phyloP scores from a whole-genome alignment of 306 rosid species.

The Fagus crenata region DNA sequence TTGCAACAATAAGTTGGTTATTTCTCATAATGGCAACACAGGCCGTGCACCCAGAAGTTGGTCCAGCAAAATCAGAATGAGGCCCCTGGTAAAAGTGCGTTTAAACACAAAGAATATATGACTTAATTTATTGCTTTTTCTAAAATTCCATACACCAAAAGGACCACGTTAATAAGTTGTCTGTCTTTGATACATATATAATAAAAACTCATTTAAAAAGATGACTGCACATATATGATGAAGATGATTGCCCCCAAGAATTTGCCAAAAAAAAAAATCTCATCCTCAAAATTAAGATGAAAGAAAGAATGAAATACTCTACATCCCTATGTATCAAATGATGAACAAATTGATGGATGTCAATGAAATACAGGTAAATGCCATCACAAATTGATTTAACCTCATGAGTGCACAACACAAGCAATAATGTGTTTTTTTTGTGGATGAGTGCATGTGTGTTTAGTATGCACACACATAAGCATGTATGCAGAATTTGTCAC shows the following conservation, averaged over 20 bases:
- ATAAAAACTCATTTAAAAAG: not conserved
- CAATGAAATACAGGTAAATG: too few relatives aligned
- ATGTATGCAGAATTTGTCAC: not conserved
- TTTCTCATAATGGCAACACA: constrained; percentile 87
- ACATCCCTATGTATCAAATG: too few relatives aligned
- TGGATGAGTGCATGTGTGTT: not conserved
- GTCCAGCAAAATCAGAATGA: constrained; percentile 93
- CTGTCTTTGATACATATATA: not conserved
- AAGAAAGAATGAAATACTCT: too few relatives aligned
- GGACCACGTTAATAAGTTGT: not conserved
- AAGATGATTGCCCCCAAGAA: not conserved
- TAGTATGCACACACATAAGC: not conserved
- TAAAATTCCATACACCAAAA: not conserved
- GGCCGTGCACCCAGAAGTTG: constrained; percentile 96
- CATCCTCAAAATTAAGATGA: not conserved
- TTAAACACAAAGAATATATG: not conserved
- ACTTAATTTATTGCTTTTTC: not conserved
- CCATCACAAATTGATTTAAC: too few relatives aligned
- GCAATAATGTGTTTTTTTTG: too few relatives aligned
- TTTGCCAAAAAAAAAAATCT: not conserved
- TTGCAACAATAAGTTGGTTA: constrained; percentile 79
- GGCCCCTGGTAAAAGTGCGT: constrained; percentile 66
- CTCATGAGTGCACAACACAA: too few relatives aligned
- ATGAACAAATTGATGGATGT: too few relatives aligned
- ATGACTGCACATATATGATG: not conserved